A percentile compares a stretch with the other conserved stretches of the same genome.
Evolutionary conservation across 1,284 basidiomycete genomes (phyloP).

Genomic region (Ceratobasidium theobromae): DNA sequence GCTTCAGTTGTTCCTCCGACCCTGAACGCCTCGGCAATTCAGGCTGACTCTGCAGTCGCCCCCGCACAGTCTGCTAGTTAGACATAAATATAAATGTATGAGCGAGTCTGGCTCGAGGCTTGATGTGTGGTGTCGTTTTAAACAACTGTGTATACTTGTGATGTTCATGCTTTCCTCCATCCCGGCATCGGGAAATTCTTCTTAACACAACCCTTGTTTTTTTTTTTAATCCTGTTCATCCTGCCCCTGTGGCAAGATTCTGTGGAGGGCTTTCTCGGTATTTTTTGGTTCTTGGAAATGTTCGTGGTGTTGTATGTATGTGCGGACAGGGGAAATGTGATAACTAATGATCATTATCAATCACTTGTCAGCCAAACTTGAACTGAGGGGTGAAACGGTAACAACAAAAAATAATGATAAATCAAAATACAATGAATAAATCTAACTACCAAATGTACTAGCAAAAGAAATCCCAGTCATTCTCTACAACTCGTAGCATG

Average conservation of each 20-base stretch:
- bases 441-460: background rate
- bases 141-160: background rate
- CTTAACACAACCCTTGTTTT: too few relatives aligned
- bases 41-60: conserved; percentile 3
- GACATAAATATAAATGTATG: background rate
- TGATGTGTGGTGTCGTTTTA: background rate
- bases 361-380: background rate
- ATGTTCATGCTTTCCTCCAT: background rate
- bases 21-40: conserved; percentile 1
- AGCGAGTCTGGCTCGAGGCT: background rate
- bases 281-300: background rate
- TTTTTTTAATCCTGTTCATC: too few relatives aligned
- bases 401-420: conserved; percentile 33
- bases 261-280: background rate
- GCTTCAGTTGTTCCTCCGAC: background rate
- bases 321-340: background rate
- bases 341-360: too few relatives aligned
- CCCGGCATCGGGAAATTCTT: too few relatives aligned
- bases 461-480: conserved; percentile 75
- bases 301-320: background rate
- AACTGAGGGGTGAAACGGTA: background rate
- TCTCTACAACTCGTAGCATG: conserved; percentile 77
- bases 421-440: background rate
- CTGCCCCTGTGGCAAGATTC: background rate
- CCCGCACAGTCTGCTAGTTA: background rate